Percentiles rank a stretch among this genome's conserved stretches.
These are phyloP conservation scores for Malus domestica DNA, from an alignment of 306 rosid species.

Conservation along the genomic window DNA sequence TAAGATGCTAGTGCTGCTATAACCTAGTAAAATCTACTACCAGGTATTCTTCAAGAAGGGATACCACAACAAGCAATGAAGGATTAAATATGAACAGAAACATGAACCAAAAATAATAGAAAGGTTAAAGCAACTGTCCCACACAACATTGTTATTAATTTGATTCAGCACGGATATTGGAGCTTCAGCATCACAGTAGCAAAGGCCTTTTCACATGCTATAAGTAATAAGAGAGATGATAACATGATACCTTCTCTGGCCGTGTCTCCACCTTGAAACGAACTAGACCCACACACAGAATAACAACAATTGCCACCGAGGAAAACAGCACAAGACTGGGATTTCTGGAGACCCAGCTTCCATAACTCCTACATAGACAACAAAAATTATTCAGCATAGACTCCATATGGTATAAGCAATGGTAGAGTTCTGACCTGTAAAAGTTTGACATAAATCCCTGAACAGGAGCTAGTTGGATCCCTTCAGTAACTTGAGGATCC, in stretches of 20 bases:
- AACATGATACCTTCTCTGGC: slow-evolving; percentile 73
- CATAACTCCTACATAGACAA: slow-evolving; percentile 58
- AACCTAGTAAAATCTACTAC: too few relatives aligned
- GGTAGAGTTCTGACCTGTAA: slow-evolving; percentile 62
- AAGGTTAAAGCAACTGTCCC: too few relatives aligned
- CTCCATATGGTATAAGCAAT: slow-evolving; percentile 1
- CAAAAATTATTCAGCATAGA: slow-evolving; percentile 7
- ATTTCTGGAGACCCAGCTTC: slow-evolving; percentile 81
- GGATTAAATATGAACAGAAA: too few relatives aligned
- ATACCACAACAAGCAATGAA: too few relatives aligned
- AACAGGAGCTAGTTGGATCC: slow-evolving; percentile 47
- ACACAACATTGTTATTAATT: too few relatives aligned
- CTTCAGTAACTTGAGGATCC: slow-evolving; percentile 33
- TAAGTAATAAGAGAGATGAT: slow-evolving; percentile 19
- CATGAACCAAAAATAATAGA: too few relatives aligned
- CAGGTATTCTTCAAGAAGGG: too few relatives aligned
- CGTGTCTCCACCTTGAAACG: slow-evolving; percentile 79
- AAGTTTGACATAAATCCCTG: slow-evolving; percentile 69
- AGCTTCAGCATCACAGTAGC: not conserved
- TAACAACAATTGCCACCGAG: slow-evolving; percentile 66
- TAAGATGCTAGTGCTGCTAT: too few relatives aligned
- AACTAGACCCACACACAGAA: slow-evolving; percentile 72
- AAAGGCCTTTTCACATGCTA: slow-evolving; percentile 13
- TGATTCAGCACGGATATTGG: not conserved
- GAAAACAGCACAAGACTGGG: slow-evolving; percentile 64